Evolutionary conservation across 1,284 basidiomycete genomes (phyloP), one percentile per base, ranked within the genome.

Genomic region (Ganoderma multipileum): DNA sequence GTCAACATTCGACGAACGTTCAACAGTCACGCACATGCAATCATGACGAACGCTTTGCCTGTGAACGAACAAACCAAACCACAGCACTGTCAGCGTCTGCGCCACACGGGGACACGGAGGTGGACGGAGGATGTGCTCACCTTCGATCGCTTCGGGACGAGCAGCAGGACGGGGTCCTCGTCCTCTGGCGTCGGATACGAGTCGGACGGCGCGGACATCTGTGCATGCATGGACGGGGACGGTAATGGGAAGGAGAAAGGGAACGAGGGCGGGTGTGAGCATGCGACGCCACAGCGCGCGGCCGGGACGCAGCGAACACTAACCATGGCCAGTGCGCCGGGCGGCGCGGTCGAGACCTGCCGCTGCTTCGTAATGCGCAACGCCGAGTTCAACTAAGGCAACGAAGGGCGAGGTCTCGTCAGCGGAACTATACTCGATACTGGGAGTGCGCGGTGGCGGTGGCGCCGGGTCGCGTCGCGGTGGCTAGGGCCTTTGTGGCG

Each of bases 301-400:
- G n/a, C n/a, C n/a, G n/a, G n/a, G n/a, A n/a, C n/a, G n/a, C n/a
- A n/a, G n/a, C 52, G 2, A 58, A 50, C 26, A 71, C 70, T 70
- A 64, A 70, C 73, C 67, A 33, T 68, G 55, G 52, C 63, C 52
- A 47, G 30, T 20, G 61, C 23, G 30, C 23, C 60, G 58, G 66
- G 70, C 64, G 60, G 59, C 30, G 70, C 71, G 33, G 62, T 59
- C 28, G 70, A 71, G 52, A 71, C 71, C 63, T 75, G 71, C 50
- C 76, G 68, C 58, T 77, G 78, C 61, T 72, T 73, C 58, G 78
- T 76, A 44, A 70, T 71, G 64, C 73, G 72, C 57, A 79, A 72
- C 8, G 73, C 77, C 30, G 73, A 71, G 68, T 77, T 75, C 44
- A 79, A 66, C 78, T 79, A 71, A 14, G 4, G 4, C 1, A 33